phyloP scores from a whole-genome alignment of 2,329 filamentous ascomycete species.

The Penicillium aurantiogriseum region DNA sequence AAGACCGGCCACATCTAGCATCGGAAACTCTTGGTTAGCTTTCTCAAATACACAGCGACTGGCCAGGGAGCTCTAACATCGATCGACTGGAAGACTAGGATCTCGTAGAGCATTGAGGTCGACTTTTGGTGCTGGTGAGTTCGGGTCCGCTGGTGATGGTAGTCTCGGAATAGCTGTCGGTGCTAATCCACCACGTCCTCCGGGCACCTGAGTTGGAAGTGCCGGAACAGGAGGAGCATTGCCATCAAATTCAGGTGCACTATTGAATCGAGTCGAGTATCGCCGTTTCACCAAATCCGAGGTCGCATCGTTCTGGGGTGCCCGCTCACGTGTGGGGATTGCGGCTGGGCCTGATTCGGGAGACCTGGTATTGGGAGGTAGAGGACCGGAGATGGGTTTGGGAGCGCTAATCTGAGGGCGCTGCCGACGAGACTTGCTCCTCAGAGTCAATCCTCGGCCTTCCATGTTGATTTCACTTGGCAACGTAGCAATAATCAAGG shows the following conservation, averaged over 20 bases:
- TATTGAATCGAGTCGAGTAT: constrained; percentile 90
- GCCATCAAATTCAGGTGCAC: constrained; percentile 65
- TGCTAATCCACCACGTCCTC: constrained; percentile 56
- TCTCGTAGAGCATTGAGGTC: constrained; percentile 78
- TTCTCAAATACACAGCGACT: neutral
- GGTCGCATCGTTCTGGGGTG: constrained; percentile 53
- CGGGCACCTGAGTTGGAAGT: constrained; percentile 55
- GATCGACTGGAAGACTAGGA: constrained; percentile 73
- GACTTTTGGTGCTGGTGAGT: constrained; percentile 60
- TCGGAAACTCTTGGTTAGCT: constrained; percentile 15
- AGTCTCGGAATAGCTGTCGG: constrained; percentile 45
- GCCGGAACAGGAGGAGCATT: constrained; percentile 70
- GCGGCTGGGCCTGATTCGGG: constrained; percentile 34
- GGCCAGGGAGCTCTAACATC: constrained; percentile 57
- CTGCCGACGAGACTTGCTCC: constrained; percentile 56
- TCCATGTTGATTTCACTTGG: constrained; percentile 44
- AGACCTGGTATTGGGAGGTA: constrained; percentile 38
- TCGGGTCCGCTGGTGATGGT: constrained; percentile 52
- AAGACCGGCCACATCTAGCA: constrained; percentile 54
- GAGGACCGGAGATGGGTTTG: constrained; percentile 53
- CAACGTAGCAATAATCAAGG: constrained; percentile 9
- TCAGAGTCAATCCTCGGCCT: constrained; percentile 59
- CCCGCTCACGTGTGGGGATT: constrained; percentile 39
- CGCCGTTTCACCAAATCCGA: constrained; percentile 87
- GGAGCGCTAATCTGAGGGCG: constrained; percentile 60